phyloP scores from a whole-genome alignment of 495 filamentous ascomycete genomes.

The Tetracladium setigerum region DNA sequence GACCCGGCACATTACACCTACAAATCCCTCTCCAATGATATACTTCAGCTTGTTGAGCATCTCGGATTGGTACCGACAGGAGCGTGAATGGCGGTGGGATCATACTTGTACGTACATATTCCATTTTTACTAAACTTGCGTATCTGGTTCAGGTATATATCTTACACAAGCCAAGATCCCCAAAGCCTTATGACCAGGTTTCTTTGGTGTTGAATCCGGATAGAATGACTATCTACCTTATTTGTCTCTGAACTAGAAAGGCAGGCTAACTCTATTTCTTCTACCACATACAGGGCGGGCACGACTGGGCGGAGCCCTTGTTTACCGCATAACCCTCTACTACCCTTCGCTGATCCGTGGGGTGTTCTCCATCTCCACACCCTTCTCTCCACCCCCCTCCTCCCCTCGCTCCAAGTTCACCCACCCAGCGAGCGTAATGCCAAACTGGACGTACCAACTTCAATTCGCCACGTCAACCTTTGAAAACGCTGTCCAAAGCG shows the following conservation, averaged over 20 bases:
- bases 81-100: too few species aligned
- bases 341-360: slow-evolving; percentile 62
- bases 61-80: slow-evolving; percentile 49
- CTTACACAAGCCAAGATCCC: too few species aligned
- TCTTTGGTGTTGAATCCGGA: too few species aligned
- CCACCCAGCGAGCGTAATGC: slow-evolving; percentile 40
- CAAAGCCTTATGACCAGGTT: too few species aligned
- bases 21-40: slow-evolving; percentile 63
- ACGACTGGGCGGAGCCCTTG: slow-evolving; percentile 66
- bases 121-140: too few species aligned
- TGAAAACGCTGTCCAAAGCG: slow-evolving; percentile 47
- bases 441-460: slow-evolving; percentile 79
- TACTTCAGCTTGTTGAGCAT: slow-evolving; percentile 54
- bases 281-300: slow-evolving; percentile 59
- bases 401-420: slow-evolving; percentile 29
- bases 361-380: slow-evolving; percentile 74
- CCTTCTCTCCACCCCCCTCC: slow-evolving; percentile 46
- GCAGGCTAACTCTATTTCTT: too few species aligned
- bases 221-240: too few species aligned
- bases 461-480: slow-evolving; percentile 62
- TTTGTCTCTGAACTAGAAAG: too few species aligned
- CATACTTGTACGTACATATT: too few species aligned
- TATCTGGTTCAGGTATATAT: too few species aligned
- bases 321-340: slow-evolving; percentile 56
- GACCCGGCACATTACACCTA: slow-evolving; percentile 50